These are phyloP conservation scores for Sphaerulina populicola DNA, from an alignment of 2,329 filamentous ascomycete species.

Conservation along the genomic window DNA sequence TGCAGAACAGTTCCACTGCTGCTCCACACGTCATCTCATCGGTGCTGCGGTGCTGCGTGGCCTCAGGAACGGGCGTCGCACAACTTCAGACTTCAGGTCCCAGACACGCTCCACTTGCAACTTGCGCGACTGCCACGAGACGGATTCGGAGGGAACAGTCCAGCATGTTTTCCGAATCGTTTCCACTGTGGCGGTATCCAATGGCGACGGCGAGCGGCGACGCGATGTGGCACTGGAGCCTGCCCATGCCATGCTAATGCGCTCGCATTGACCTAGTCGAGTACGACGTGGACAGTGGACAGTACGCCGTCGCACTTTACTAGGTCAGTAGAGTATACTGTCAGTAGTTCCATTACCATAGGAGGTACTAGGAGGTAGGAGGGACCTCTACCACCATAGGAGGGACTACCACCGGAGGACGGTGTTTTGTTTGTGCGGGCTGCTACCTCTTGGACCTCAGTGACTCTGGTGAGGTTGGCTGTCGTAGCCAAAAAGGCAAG, in stretches of 20 bases:
- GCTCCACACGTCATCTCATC: background rate
- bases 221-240: background rate
- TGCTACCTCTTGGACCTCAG: too few species aligned
- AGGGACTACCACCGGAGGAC: too few species aligned
- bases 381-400: too few species aligned
- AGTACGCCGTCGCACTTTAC: conserved; percentile 6
- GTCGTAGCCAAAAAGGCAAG: too few species aligned
- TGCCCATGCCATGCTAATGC: too few species aligned
- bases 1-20: conserved; percentile 19
- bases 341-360: too few species aligned
- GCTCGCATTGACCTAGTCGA: background rate
- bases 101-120: conserved; percentile 4
- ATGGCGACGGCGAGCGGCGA: conserved; percentile 3
- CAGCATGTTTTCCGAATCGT: too few species aligned
- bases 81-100: conserved; percentile 8
- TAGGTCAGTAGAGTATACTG: too few species aligned
- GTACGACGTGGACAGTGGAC: too few species aligned
- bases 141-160: too few species aligned
- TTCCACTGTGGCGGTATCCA: conserved; percentile 19
- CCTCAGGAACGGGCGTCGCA: conserved; percentile 9
- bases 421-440: background rate
- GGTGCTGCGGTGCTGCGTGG: conserved; percentile 21
- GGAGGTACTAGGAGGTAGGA: too few species aligned
- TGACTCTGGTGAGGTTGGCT: too few species aligned
- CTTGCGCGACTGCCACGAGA: conserved; percentile 24